Base-by-base conservation (phyloP, 805 yeast species). In the Wickerhamiella sorbophila region DNA sequence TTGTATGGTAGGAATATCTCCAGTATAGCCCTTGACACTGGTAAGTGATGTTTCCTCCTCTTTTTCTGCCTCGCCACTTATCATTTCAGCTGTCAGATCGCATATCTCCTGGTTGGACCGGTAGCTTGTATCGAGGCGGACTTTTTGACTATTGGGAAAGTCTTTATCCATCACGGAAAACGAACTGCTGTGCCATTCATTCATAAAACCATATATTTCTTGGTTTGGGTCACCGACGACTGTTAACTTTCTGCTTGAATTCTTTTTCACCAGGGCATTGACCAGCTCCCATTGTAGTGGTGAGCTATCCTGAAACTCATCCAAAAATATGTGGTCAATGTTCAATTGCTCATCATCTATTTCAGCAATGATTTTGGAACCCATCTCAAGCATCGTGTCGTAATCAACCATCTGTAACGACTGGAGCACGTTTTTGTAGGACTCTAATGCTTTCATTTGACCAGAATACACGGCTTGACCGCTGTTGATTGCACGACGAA, bases 281-380 rank as follows among this genome's bases (percentile, higher is more conserved):
- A 44, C 42, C 4, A 49, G 33, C 26, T 26, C 17, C 49, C 49
- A 49, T 33, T 48, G 50, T 24, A 20, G n/a, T 6, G n/a, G 4
- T 31, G 44, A 31, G 33, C 44, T 84, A 53, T 91, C 98, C 61
- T 88, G 97, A 53, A 85, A 88, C 60, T 88, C 98, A 61, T 88
- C 98, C 6, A 88, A 82, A 18, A 88, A 63, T 0, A 86, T 83
- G 54, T 84, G 88, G 49, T 72, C 62, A 3, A 84, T 59, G 39
- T 64, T 60, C 10, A 41, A 20, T 3, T 42, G 44, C n/a, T 35
- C 39, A 3, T 4, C 6, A 14, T 17, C 31, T 4, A 36, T n/a
- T 15, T 9, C 18, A 3, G 19, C 24, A 14, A 33, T 31, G n/a
- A 49, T 44, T 10, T 32, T 4, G 3, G 65, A 62, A 21, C 80